phyloP scores from a whole-genome alignment of 192 early-diverging fungal species.

The Fimicolochytrium jonesii region DNA sequence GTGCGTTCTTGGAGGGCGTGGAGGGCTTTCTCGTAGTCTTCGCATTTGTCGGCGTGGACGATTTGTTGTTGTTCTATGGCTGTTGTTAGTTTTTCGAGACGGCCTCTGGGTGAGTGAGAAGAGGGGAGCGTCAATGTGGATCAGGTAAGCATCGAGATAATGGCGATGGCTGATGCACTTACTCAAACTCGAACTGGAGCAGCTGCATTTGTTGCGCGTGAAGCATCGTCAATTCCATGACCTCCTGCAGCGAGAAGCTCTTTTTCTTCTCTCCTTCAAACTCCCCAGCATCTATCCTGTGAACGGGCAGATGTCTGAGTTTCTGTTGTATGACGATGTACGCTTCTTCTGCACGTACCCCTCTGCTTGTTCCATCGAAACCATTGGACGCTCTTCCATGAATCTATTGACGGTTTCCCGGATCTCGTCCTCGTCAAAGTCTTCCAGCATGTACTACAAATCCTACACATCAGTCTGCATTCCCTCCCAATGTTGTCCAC shows the following conservation, averaged over 20 bases:
- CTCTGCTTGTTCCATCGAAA: not conserved
- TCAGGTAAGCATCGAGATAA: too few relatives aligned
- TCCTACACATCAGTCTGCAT: not conserved
- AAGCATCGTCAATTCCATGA: slow-evolving; percentile 57
- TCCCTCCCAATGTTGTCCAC: not conserved
- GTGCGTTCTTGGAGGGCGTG: slow-evolving; percentile 34
- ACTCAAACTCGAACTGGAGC: slow-evolving; percentile 52
- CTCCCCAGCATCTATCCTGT: too few relatives aligned
- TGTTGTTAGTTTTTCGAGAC: slow-evolving; percentile 11
- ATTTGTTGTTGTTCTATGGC: slow-evolving; percentile 33
- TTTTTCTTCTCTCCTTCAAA: slow-evolving; percentile 19
- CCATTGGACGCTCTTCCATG: slow-evolving; percentile 23
- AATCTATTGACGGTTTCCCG: slow-evolving; percentile 31
- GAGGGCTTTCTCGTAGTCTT: slow-evolving; percentile 30
- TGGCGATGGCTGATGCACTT: slow-evolving; percentile 1
- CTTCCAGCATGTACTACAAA: not conserved
- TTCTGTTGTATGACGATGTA: too few relatives aligned
- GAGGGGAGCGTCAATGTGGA: not conserved
- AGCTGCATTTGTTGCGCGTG: slow-evolving; percentile 59
- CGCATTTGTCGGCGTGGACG: slow-evolving; percentile 19
- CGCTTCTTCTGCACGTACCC: too few relatives aligned
- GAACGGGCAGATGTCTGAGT: too few relatives aligned
- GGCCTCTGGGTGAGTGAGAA: slow-evolving; percentile 16
- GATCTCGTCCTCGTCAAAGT: slow-evolving; percentile 26
- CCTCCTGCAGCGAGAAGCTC: slow-evolving; percentile 49